Conservation (phyloP, 148 eudicot genomes). For the Rhododendron henanense region DNA sequence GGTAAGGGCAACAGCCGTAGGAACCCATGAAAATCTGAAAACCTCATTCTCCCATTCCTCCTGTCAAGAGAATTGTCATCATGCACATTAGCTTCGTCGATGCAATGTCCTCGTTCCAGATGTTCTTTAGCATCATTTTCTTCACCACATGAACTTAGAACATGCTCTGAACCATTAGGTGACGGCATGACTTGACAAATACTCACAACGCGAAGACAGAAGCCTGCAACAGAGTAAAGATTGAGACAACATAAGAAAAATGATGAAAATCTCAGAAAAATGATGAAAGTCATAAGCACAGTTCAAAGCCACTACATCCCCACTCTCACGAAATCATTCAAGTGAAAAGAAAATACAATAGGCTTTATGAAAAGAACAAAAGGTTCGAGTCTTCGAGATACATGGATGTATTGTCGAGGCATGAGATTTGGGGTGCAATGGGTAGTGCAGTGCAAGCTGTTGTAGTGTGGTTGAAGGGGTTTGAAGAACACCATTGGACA, state of each 20-base stretch:
- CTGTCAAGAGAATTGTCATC: slow-evolving; percentile 20
- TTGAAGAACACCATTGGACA: too few relatives aligned
- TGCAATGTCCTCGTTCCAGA: slow-evolving; percentile 25
- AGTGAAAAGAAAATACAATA: neutral
- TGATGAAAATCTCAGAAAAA: neutral
- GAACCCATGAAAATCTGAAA: neutral
- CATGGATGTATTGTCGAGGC: neutral
- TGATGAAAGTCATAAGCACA: neutral
- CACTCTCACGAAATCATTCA: neutral
- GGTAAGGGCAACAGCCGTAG: neutral
- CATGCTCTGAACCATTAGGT: slow-evolving; percentile 28
- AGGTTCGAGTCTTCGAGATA: neutral
- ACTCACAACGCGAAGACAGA: slow-evolving; percentile 48
- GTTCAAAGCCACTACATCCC: neutral
- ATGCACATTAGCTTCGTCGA: slow-evolving; percentile 23
- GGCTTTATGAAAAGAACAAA: neutral
- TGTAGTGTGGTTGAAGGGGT: neutral
- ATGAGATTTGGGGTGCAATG: neutral
- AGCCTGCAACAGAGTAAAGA: slow-evolving; percentile 30
- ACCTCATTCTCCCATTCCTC: slow-evolving; percentile 14
- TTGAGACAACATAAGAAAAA: neutral
- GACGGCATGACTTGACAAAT: slow-evolving; percentile 27
- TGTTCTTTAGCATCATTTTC: slow-evolving; percentile 39
- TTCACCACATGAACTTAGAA: slow-evolving; percentile 40
- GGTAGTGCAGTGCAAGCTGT: neutral